These are phyloP conservation scores for Pyropia haitanensis DNA, from an alignment of 23 red algal genomes.

Conservation along the genomic window DNA sequence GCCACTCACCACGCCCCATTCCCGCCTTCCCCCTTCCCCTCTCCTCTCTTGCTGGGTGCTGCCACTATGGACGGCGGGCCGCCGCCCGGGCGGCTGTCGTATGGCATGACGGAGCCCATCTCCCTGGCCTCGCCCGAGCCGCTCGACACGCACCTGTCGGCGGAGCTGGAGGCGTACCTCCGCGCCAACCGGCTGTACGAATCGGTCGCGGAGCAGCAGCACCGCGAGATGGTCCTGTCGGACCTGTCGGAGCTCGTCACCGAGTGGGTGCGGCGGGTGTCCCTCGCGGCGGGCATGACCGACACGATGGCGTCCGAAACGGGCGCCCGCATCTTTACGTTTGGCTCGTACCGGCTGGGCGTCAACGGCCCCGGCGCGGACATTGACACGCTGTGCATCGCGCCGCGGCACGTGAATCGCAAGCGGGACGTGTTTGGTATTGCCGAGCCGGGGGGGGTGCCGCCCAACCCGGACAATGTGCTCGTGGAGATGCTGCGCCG, in stretches of 20 bases:
- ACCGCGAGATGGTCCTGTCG: conserved; percentile 67
- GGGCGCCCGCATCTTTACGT: conserved; percentile 88
- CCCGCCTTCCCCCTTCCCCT: too few relatives aligned
- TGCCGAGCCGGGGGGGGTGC: conserved; percentile 27
- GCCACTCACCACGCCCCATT: too few relatives aligned
- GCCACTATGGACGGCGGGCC: too few relatives aligned
- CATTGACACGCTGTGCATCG: conserved; percentile 93
- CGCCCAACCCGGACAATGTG: conserved; percentile 47
- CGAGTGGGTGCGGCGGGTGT: conserved; percentile 84
- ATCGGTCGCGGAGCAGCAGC: conserved; percentile 50
- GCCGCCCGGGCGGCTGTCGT: conserved; percentile 1
- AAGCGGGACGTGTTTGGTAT: conserved; percentile 81
- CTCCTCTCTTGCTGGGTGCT: too few relatives aligned
- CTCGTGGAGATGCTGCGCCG: conserved; percentile 63
- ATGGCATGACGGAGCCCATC: conserved; percentile 85
- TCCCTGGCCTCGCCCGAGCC: conserved; percentile 69
- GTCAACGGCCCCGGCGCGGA: conserved; percentile 95
- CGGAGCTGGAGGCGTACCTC: conserved; percentile 86
- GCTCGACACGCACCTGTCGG: conserved; percentile 62
- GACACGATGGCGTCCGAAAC: conserved; percentile 72
- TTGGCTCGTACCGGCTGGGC: conserved; percentile 95
- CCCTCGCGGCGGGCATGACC: conserved; percentile 69
- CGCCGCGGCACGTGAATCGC: conserved; percentile 73
- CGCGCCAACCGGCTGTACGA: conserved; percentile 87
- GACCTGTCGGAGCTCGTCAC: conserved; percentile 58